Conservation (phyloP, 441 rosid species). For the Gossypium gossypioides region DNA sequence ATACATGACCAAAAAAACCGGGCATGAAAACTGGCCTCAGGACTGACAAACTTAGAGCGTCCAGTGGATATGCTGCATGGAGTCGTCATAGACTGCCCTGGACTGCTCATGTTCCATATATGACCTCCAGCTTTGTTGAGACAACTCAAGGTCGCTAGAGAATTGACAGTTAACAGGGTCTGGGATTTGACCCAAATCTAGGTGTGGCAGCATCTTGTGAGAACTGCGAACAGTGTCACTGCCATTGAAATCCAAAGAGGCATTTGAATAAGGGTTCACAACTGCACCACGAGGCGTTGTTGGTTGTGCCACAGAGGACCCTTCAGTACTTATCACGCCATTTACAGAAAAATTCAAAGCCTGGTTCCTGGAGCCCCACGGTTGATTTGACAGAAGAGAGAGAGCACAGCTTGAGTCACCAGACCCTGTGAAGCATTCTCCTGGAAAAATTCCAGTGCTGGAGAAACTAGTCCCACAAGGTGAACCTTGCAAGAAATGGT, state of each 20-base stretch:
- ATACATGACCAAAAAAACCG: background rate
- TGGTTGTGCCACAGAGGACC: conserved; percentile 38
- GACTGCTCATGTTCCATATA: conserved; percentile 49
- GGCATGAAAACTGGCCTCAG: background rate
- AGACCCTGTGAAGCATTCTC: conserved; percentile 62
- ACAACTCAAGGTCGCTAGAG: conserved; percentile 36
- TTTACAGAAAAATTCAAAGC: conserved; percentile 26
- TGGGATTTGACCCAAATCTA: conserved; percentile 44
- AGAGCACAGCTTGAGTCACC: conserved; percentile 84
- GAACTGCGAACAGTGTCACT: conserved; percentile 22
- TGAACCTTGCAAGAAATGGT: conserved; percentile 47
- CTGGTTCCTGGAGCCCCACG: conserved; percentile 43
- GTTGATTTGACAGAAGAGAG: conserved; percentile 99
- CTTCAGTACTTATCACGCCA: conserved; percentile 27
- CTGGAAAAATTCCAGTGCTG: conserved; percentile 37
- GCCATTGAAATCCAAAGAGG: conserved; percentile 50
- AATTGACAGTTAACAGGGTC: conserved; percentile 39
- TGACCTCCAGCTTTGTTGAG: conserved; percentile 47
- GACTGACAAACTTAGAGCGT: conserved; percentile 34
- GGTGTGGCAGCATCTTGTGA: conserved; percentile 30
- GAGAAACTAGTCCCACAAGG: conserved; percentile 40
- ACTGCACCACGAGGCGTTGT: conserved; percentile 27
- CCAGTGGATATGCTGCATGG: conserved; percentile 57
- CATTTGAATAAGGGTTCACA: conserved; percentile 27
- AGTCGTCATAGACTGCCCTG: conserved; percentile 39